These are phyloP conservation scores for Claviceps digitariae DNA, from an alignment of 2,329 filamentous ascomycete species.

Conservation along the genomic window DNA sequence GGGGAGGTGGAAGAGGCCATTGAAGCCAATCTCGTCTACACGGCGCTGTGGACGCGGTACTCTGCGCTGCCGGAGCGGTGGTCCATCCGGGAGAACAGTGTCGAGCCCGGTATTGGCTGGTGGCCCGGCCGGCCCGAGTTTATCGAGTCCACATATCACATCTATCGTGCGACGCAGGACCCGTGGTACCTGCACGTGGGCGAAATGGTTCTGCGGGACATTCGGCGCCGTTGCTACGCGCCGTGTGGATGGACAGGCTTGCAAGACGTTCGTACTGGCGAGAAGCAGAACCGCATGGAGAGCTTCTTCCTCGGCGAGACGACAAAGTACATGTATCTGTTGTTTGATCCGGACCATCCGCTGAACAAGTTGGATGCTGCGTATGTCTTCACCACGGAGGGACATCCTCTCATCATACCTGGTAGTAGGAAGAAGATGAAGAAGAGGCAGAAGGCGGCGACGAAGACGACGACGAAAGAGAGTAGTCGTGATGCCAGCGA, in stretches of 20 bases:
- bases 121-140: constrained; percentile 95
- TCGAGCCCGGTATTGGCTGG: constrained; percentile 82
- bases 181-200: constrained; percentile 94
- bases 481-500: constrained; percentile 13
- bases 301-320: constrained; percentile 98
- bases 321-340: constrained; percentile 84
- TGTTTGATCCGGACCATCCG: constrained; percentile 77
- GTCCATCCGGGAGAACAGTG: constrained; percentile 70
- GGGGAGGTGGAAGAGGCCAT: constrained; percentile 87
- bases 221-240: constrained; percentile 78
- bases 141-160: constrained; percentile 89
- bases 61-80: constrained; percentile 89
- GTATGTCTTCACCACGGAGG: constrained; percentile 92
- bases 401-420: constrained; percentile 82
- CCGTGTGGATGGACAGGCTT: constrained; percentile 88
- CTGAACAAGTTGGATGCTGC: constrained; percentile 76
- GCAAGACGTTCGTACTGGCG: constrained; percentile 67
- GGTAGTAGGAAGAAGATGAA: too few species aligned
- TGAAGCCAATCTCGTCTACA: constrained; percentile 78
- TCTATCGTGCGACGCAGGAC: constrained; percentile 88
- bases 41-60: constrained; percentile 88
- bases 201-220: constrained; percentile 87
- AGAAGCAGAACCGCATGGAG: constrained; percentile 91
- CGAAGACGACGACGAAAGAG: neutral
- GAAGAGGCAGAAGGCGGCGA: constrained; percentile 9